Conservation (phyloP, 306 rosid species). For the Prunus davidiana region DNA sequence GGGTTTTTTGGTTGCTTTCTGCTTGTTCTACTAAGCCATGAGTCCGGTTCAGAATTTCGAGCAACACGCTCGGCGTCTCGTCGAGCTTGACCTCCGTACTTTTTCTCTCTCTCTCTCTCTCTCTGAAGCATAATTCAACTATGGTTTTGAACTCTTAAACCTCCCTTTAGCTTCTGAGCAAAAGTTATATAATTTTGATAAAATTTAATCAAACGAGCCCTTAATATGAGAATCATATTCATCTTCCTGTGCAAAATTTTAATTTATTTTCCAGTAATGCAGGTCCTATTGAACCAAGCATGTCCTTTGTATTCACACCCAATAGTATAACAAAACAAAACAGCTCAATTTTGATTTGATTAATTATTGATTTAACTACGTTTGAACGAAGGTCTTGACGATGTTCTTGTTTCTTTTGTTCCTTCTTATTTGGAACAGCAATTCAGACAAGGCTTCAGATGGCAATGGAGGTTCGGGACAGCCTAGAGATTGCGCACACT, state of each 20-base stretch:
- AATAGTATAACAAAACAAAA: not conserved
- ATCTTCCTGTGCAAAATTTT: not conserved
- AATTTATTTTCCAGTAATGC: not conserved
- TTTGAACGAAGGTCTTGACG: not conserved
- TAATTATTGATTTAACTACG: not conserved
- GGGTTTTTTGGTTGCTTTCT: conserved; percentile 33
- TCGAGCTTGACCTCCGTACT: conserved; percentile 71
- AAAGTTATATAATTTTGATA: not conserved
- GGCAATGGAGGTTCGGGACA: conserved; percentile 98
- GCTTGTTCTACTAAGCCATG: conserved; percentile 36
- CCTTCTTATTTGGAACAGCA: conserved; percentile 38
- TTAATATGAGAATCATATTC: not conserved
- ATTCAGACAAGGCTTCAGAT: conserved; percentile 78
- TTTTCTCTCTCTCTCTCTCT: conserved; percentile 12
- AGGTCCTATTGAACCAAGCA: not conserved
- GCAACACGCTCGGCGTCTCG: conserved; percentile 80
- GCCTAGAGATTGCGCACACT: conserved; percentile 96
- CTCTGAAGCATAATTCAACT: conserved; percentile 10
- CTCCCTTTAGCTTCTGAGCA: not conserved
- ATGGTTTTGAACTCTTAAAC: not conserved
- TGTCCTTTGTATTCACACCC: not conserved
- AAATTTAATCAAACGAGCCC: not conserved
- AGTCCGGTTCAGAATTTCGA: conserved; percentile 96
- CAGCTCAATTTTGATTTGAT: not conserved
- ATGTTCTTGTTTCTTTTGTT: not conserved